phyloP scores from a whole-genome alignment of 768 basidiomycete species.

The Mycena metata region DNA sequence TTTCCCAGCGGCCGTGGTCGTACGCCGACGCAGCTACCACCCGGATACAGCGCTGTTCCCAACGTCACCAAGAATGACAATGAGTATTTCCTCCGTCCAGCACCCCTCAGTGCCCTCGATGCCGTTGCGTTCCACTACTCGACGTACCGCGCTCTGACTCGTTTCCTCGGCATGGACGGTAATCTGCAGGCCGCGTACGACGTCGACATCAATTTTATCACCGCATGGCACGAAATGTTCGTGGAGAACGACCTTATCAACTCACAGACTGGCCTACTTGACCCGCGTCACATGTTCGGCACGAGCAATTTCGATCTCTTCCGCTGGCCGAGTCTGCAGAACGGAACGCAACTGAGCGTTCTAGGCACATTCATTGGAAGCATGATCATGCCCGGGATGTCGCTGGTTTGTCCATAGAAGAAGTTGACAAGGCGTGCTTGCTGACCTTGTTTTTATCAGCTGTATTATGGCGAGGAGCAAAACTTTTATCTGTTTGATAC shows the following conservation, averaged over 20 bases:
- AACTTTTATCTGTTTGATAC: constrained; percentile 90
- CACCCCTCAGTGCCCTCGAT: constrained; percentile 75
- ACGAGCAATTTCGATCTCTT: constrained; percentile 96
- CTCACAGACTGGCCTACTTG: constrained; percentile 69
- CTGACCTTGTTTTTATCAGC: constrained; percentile 50
- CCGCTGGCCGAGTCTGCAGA: constrained; percentile 91
- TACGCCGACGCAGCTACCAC: constrained; percentile 77
- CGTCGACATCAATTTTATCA: constrained; percentile 84
- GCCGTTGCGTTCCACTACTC: constrained; percentile 94
- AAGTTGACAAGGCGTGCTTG: not conserved
- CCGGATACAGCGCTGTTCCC: constrained; percentile 76
- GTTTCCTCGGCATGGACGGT: constrained; percentile 96
- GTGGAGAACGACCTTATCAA: constrained; percentile 91
- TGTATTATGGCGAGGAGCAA: constrained; percentile 95
- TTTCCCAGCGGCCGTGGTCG: constrained; percentile 85
- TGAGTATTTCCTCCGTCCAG: constrained; percentile 85
- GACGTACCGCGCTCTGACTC: constrained; percentile 86
- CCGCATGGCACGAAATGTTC: constrained; percentile 94
- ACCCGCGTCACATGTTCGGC: constrained; percentile 92
- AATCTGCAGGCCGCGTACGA: constrained; percentile 94
- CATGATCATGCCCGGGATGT: constrained; percentile 89
- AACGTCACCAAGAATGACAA: constrained; percentile 71
- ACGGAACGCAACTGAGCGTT: constrained; percentile 83
- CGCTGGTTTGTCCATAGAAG: constrained; percentile 65
- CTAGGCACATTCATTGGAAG: constrained; percentile 84